Percentiles rank a stretch among this genome's conserved stretches.
phyloP scores from a whole-genome alignment of 2,329 filamentous ascomycete species.

The Ophiosphaerella korrae region DNA sequence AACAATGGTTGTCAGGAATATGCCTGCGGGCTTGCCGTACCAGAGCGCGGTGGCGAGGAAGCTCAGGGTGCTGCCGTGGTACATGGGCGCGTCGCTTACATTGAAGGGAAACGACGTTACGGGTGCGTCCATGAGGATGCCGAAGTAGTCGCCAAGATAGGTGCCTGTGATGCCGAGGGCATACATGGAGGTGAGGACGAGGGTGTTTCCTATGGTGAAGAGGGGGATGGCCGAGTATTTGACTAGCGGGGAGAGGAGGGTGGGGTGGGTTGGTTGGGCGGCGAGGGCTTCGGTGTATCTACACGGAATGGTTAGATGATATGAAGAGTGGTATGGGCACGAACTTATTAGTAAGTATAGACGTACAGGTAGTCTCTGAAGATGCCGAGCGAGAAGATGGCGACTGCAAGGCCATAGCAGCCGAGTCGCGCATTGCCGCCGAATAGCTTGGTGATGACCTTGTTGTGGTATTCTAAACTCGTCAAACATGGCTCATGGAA shows the following conservation, averaged over 20 bases:
- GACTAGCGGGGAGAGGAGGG: constrained; percentile 65
- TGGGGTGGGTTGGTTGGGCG: constrained; percentile 74
- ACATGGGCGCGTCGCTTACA: constrained; percentile 90
- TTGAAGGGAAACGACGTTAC: constrained; percentile 97
- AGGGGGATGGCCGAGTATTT: constrained; percentile 72
- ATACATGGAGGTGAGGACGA: constrained; percentile 90
- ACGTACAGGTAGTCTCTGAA: constrained; percentile 70
- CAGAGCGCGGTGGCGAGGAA: constrained; percentile 87
- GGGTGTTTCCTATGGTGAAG: constrained; percentile 75
- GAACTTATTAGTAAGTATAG: constrained; percentile 1
- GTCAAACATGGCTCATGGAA: constrained; percentile 6
- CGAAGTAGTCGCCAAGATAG: constrained; percentile 97
- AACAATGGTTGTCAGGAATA: constrained; percentile 77
- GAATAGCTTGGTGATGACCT: constrained; percentile 85
- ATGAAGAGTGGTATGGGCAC: background rate
- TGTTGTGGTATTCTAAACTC: constrained; percentile 82
- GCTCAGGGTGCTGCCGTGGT: constrained; percentile 89
- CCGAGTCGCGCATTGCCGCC: constrained; percentile 76
- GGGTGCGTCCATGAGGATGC: constrained; percentile 93
- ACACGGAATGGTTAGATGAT: constrained; percentile 7
- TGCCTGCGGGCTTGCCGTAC: constrained; percentile 84
- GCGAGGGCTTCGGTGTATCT: constrained; percentile 85
- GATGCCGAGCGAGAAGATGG: constrained; percentile 91
- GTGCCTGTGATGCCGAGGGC: constrained; percentile 92
- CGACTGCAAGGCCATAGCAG: constrained; percentile 86